Evolutionary conservation across 2,329 filamentous ascomycete species (phyloP).

Genomic region (Venturia nashicola): DNA sequence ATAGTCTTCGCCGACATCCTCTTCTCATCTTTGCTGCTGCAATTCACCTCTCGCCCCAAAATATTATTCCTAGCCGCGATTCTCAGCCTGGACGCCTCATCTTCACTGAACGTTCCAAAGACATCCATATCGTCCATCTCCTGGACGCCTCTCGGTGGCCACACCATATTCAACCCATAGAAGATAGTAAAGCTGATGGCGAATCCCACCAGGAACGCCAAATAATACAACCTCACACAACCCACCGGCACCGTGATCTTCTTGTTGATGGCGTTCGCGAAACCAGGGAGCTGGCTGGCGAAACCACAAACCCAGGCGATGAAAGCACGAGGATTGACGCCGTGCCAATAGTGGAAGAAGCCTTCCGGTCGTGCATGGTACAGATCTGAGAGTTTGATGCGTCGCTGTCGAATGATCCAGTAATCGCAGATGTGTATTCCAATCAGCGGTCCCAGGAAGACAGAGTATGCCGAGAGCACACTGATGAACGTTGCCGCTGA

Average conservation of each 20-base stretch:
- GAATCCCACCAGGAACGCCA: constrained; percentile 2
- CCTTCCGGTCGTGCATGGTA: constrained; percentile 25
- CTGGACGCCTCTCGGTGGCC: not conserved
- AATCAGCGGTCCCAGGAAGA: constrained; percentile 36
- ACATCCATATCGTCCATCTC: not conserved
- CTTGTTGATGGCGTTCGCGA: not conserved
- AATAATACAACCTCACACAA: constrained; percentile 3
- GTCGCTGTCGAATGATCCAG: constrained; percentile 27
- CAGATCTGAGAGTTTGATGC: constrained; percentile 31
- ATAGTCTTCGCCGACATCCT: not conserved
- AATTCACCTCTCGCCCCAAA: not conserved
- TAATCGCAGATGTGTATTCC: constrained; percentile 36
- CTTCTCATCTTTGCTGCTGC: not conserved
- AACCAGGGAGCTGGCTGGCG: constrained; percentile 11
- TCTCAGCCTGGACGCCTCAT: not conserved
- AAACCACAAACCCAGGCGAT: constrained; percentile 27
- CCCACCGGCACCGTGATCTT: not conserved
- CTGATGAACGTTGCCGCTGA: constrained; percentile 34
- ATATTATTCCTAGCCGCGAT: not conserved
- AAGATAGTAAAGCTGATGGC: not conserved
- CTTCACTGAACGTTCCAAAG: not conserved
- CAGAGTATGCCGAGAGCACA: constrained; percentile 32
- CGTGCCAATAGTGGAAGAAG: constrained; percentile 31
- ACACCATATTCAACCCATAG: not conserved
- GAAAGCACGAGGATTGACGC: constrained; percentile 33